phyloP scores from a whole-genome alignment of 768 basidiomycete genomes.

The Mycena haematopus region DNA sequence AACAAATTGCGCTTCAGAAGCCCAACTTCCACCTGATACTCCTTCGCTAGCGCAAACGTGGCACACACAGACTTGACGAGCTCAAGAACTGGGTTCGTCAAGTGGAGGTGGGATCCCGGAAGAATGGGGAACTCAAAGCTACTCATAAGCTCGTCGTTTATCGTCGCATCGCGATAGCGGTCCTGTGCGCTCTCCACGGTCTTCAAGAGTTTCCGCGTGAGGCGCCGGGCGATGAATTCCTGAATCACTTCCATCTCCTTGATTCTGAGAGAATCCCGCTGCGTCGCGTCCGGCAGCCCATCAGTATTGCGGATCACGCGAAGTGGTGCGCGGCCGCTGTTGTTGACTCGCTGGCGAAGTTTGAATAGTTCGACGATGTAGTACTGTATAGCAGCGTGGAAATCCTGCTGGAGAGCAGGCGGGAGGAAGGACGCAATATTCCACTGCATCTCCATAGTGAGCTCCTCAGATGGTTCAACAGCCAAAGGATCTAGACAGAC shows the following conservation, averaged over 20 bases:
- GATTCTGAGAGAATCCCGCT: slow-evolving; percentile 68
- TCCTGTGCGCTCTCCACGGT: slow-evolving; percentile 68
- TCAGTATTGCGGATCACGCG: slow-evolving; percentile 60
- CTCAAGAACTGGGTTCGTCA: slow-evolving; percentile 85
- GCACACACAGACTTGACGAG: slow-evolving; percentile 89
- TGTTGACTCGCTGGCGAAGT: slow-evolving; percentile 68
- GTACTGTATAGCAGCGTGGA: slow-evolving; percentile 72
- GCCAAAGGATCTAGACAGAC: slow-evolving; percentile 83
- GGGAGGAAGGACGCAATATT: slow-evolving; percentile 93
- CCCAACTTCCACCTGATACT: slow-evolving; percentile 87
- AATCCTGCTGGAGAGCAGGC: slow-evolving; percentile 77
- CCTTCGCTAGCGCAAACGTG: slow-evolving; percentile 76
- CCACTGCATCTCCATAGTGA: slow-evolving; percentile 87
- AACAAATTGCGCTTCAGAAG: slow-evolving; percentile 88
- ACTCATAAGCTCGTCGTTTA: slow-evolving; percentile 56
- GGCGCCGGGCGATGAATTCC: slow-evolving; percentile 78
- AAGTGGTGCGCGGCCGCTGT: slow-evolving; percentile 70
- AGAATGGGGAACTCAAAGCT: slow-evolving; percentile 84
- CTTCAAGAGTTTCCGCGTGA: slow-evolving; percentile 83
- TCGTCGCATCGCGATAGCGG: slow-evolving; percentile 63
- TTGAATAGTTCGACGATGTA: slow-evolving; percentile 89
- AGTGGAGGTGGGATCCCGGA: slow-evolving; percentile 83
- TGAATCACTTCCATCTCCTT: slow-evolving; percentile 72
- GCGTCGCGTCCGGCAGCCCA: slow-evolving; percentile 68
- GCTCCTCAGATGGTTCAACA: slow-evolving; percentile 68